A percentile compares a stretch with the other conserved stretches of the same genome.
Conservation (phyloP, 1,139 yeast genomes). For the Zygoascus sp. region DNA sequence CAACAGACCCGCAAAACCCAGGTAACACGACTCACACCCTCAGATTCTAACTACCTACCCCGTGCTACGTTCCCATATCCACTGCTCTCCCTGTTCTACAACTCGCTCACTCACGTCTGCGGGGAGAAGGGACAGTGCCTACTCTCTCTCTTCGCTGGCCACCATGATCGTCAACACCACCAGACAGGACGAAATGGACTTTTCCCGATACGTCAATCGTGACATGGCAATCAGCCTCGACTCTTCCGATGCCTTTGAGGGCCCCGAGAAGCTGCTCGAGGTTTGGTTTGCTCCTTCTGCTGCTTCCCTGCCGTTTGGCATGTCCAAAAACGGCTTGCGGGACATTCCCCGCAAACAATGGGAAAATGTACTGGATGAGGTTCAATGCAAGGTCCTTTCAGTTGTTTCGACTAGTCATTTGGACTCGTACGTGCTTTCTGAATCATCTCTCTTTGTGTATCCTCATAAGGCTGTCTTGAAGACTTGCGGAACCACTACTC, state of each 20-base stretch:
- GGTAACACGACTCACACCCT: conserved; percentile 35
- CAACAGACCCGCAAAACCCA: conserved; percentile 40
- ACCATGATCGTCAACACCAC: conserved; percentile 26
- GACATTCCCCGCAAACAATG: conserved; percentile 62
- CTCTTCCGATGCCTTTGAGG: conserved; percentile 90
- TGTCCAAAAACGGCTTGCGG: conserved; percentile 45
- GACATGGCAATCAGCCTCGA: conserved; percentile 75
- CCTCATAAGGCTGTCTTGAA: conserved; percentile 81
- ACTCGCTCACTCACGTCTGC: neutral
- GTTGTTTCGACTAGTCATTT: conserved; percentile 60
- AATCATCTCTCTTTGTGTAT: conserved; percentile 85
- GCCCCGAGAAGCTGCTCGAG: conserved; percentile 91
- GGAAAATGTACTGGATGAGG: conserved; percentile 71
- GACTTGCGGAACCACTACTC: conserved; percentile 96
- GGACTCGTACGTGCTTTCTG: conserved; percentile 86
- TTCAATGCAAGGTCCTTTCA: conserved; percentile 83
- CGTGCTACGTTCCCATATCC: neutral
- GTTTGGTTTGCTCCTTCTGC: conserved; percentile 71
- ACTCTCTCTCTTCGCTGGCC: conserved; percentile 8
- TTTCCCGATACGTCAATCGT: conserved; percentile 55
- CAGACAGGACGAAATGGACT: conserved; percentile 16
- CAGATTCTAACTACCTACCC: neutral
- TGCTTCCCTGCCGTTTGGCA: conserved; percentile 33
- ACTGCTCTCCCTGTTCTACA: neutral
- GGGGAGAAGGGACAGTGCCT: conserved; percentile 1